Percentiles rank a stretch among this genome's conserved stretches.
phyloP scores from a whole-genome alignment of 2,329 filamentous ascomycete genomes.

The Lasiodiplodia sp. region DNA sequence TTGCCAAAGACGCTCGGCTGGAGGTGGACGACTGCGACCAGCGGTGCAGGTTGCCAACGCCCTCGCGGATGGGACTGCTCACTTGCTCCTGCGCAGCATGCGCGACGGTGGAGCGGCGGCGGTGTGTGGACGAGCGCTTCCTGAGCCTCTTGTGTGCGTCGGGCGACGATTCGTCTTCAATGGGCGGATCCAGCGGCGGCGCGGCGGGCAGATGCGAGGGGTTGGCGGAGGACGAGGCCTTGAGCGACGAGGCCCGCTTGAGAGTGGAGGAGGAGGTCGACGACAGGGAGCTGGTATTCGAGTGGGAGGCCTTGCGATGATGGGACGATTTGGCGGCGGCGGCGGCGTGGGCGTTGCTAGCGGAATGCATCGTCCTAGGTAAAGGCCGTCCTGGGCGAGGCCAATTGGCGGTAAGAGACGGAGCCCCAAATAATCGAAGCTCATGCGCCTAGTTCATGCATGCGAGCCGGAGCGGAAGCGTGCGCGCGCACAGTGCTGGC shows the following conservation, averaged over 20 bases:
- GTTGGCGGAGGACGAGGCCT: conserved; percentile 35
- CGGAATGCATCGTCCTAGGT: conserved; percentile 30
- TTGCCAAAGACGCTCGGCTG: conserved; percentile 50
- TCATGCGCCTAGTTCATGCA: conserved; percentile 32
- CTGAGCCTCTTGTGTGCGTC: conserved; percentile 23
- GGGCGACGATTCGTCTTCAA: conserved; percentile 22
- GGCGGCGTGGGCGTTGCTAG: conserved; percentile 32
- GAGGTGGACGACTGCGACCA: conserved; percentile 66
- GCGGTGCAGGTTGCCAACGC: conserved; percentile 60
- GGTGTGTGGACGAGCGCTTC: conserved; percentile 27
- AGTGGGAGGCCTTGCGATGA: conserved; percentile 47
- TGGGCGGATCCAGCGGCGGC: conserved; percentile 22
- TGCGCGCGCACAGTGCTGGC: conserved; percentile 21
- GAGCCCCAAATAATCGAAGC: conserved; percentile 28
- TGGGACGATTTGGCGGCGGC: conserved; percentile 30
- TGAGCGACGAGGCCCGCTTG: conserved; percentile 50
- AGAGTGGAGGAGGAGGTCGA: conserved; percentile 50
- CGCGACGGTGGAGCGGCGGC: conserved; percentile 52
- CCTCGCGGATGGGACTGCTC: conserved; percentile 50
- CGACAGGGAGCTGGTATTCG: conserved; percentile 52
- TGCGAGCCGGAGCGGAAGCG: conserved; percentile 29
- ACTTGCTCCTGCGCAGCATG: conserved; percentile 48
- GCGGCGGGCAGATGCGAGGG: conserved; percentile 21
- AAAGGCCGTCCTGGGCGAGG: conserved; percentile 32
- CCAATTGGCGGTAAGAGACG: conserved; percentile 35